Base-by-base conservation (phyloP, 768 basidiomycete genomes). In the Hirschioporus abietinus region DNA sequence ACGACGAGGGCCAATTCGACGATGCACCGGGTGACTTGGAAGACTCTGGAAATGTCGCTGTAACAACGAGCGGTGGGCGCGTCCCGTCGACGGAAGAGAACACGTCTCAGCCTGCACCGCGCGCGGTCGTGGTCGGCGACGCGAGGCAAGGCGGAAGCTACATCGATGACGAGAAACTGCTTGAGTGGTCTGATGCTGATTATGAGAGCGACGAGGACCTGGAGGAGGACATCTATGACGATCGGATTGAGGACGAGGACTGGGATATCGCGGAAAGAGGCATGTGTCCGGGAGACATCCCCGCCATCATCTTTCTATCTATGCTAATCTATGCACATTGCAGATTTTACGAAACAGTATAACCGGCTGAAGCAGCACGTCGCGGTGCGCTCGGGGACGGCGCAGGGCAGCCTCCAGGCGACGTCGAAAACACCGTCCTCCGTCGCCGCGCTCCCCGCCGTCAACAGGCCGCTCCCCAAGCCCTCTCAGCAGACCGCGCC, bases 291-390 rank as follows among this genome's bases (percentile, higher is more conserved):
- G n/a, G n/a, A n/a, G n/a, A n/a, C n/a, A n/a, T n/a, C n/a, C n/a
- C n/a, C n/a, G n/a, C n/a, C n/a, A n/a, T n/a, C n/a, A n/a, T n/a
- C n/a, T n/a, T n/a, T n/a, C n/a, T n/a, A n/a, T n/a, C n/a, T n/a
- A n/a, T n/a, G n/a, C n/a, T n/a, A n/a, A n/a, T n/a, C n/a, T n/a
- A n/a, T n/a, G n/a, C n/a, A 70, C 68, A 65, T 66, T 68, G 63
- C 75, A 97, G 97, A 99, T 79, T 98, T 99, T 72, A 99, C 97
- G 35, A 99, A 99, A 78, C 95, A 98, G 72, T 99, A 92, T 78
- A 99, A 99, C 78, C 90, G 97, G 25, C 82, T 99, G 34, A 82
- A 91, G 63, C 96, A 98, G 75, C 93, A 98, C 75, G 89, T 93
- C 66, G 92, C 91, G 24, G 90, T 94, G 6, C 88, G 88, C 42